These are phyloP conservation scores for Thelonectria discophora DNA, from an alignment of 2,329 filamentous ascomycete genomes.

Conservation along the genomic window DNA sequence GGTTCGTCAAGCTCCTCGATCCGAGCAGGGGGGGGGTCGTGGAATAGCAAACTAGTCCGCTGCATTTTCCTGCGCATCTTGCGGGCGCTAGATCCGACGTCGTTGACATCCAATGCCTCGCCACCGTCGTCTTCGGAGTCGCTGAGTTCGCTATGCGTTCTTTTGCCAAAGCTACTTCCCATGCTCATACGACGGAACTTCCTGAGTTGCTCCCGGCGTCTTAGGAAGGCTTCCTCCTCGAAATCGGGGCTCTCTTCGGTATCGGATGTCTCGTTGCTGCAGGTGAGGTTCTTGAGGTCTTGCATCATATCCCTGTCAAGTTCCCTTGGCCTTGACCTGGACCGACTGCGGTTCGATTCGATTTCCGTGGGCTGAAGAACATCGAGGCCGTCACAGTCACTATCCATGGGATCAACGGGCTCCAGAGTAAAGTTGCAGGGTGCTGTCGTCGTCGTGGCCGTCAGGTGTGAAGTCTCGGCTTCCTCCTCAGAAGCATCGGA, in stretches of 20 bases:
- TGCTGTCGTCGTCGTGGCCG: constrained; percentile 30
- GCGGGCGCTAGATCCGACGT: constrained; percentile 58
- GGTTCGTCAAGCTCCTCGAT: constrained; percentile 66
- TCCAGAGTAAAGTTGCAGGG: constrained; percentile 53
- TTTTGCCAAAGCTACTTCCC: constrained; percentile 64
- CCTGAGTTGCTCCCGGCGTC: constrained; percentile 53
- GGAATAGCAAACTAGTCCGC: constrained; percentile 57
- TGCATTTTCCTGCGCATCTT: constrained; percentile 58
- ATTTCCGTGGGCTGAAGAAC: constrained; percentile 57
- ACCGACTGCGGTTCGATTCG: constrained; percentile 56
- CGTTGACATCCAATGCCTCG: constrained; percentile 51
- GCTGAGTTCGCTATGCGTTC: constrained; percentile 63
- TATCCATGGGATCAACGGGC: constrained; percentile 58
- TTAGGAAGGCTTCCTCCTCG: constrained; percentile 53
- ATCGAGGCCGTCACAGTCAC: constrained; percentile 53
- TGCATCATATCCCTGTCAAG: constrained; percentile 56
- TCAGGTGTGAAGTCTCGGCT: constrained; percentile 33
- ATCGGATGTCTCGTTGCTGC: constrained; percentile 51
- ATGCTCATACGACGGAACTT: constrained; percentile 58
- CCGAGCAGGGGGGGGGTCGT: constrained; percentile 58
- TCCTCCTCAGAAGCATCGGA: constrained; percentile 38
- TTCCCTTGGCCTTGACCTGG: constrained; percentile 50
- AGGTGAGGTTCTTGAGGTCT: constrained; percentile 57
- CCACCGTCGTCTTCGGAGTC: constrained; percentile 56
- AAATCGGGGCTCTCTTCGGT: constrained; percentile 50